Evolutionary conservation across 2,329 filamentous ascomycete species (phyloP).

Genomic region (Cadophora luteo-olivacea): DNA sequence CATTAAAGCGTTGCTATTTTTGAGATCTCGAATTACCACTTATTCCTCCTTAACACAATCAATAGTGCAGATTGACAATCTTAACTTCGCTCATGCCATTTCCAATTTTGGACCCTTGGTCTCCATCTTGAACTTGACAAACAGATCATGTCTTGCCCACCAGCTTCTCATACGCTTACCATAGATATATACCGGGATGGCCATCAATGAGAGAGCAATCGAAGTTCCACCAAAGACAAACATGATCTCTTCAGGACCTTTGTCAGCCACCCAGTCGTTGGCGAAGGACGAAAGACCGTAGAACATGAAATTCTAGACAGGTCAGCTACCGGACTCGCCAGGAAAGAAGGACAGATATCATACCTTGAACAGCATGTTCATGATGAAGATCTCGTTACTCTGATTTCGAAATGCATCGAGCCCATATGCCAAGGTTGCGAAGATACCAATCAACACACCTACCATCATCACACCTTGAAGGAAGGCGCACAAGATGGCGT

Average conservation of each 20-base stretch:
- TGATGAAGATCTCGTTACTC: constrained; percentile 51
- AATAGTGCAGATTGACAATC: too few relatives aligned
- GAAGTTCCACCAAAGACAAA: constrained; percentile 45
- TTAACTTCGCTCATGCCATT: constrained; percentile 5
- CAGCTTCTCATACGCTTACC: constrained; percentile 40
- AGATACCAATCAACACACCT: constrained; percentile 41
- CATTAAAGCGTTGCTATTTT: neutral
- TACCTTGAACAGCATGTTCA: constrained; percentile 50
- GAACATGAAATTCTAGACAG: constrained; percentile 47
- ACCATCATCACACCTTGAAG: constrained; percentile 42
- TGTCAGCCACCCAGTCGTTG: constrained; percentile 48
- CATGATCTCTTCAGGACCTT: constrained; percentile 46
- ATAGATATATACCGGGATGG: constrained; percentile 40
- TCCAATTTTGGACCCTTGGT: constrained; percentile 22
- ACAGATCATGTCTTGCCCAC: constrained; percentile 24
- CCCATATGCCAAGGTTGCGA: constrained; percentile 46
- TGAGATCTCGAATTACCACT: neutral
- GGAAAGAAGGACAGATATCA: neutral
- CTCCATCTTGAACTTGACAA: constrained; percentile 25
- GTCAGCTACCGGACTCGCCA: neutral
- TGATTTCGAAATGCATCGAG: constrained; percentile 48
- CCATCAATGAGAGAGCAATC: constrained; percentile 26
- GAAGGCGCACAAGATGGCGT: constrained; percentile 24
- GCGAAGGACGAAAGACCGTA: constrained; percentile 51
- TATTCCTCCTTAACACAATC: too few relatives aligned